Percentiles rank a stretch among this genome's conserved stretches.
phyloP scores from a whole-genome alignment of 2,329 filamentous ascomycete species.

The Paramyrothecium sp. region DNA sequence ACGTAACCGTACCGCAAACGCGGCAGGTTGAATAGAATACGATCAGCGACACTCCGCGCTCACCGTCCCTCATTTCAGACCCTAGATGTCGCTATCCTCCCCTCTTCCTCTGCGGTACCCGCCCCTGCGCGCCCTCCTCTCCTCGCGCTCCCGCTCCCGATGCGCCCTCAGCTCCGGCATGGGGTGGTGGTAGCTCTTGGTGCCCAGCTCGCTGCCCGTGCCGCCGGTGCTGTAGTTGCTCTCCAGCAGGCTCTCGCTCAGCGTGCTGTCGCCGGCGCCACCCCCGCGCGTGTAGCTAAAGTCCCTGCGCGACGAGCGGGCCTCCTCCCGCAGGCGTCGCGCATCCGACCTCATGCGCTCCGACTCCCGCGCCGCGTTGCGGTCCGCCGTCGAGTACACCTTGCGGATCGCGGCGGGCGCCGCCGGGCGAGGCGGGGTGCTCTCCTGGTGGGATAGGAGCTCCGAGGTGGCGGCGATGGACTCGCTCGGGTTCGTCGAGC shows the following conservation, averaged over 20 bases:
- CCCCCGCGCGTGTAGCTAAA: conserved; percentile 52
- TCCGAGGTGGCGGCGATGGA: conserved; percentile 64
- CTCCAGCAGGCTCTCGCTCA: conserved; percentile 27
- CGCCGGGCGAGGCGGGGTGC: conserved; percentile 52
- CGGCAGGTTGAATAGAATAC: background rate
- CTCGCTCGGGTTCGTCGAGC: conserved; percentile 64
- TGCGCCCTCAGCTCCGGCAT: conserved; percentile 49
- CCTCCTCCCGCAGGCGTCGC: conserved; percentile 52
- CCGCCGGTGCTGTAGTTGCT: conserved; percentile 37
- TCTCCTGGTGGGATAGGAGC: conserved; percentile 57
- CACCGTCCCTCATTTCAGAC: no score
- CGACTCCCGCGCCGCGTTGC: conserved; percentile 48
- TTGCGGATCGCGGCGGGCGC: conserved; percentile 51
- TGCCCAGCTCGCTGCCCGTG: conserved; percentile 48
- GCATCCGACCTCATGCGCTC: conserved; percentile 58
- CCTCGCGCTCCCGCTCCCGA: conserved; percentile 27
- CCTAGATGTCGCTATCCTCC: conserved; percentile 25
- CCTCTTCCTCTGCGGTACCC: conserved; percentile 31
- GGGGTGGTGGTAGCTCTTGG: conserved; percentile 56
- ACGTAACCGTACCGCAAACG: background rate
- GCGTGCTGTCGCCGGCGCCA: conserved; percentile 28
- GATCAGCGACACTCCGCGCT: background rate
- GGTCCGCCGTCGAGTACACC: conserved; percentile 60
- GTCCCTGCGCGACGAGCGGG: conserved; percentile 44
- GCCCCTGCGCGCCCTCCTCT: conserved; percentile 30